Evolutionary conservation across 2,329 filamentous ascomycete genomes (phyloP).

Genomic region (Scopulariopsis brevicaulis): DNA sequence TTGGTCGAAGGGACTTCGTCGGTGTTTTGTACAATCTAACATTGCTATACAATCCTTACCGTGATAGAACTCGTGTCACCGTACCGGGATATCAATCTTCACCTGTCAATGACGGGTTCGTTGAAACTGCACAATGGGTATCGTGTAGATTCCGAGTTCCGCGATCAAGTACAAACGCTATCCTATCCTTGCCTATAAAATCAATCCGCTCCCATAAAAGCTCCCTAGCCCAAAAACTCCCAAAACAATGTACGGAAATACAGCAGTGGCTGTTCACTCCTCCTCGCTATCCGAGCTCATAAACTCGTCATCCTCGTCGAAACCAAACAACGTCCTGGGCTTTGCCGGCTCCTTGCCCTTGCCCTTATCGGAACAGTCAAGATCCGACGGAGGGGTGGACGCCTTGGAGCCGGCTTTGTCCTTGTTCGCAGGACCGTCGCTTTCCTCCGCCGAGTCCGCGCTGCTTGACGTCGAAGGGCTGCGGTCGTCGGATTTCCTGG

Average conservation of each 20-base stretch:
- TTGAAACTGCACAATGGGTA: not conserved
- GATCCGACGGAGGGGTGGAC: constrained; percentile 34
- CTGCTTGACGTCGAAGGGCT: constrained; percentile 31
- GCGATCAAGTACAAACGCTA: not conserved
- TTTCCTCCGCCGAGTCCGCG: constrained; percentile 16
- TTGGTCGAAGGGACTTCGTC: not conserved
- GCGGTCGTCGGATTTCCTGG: constrained; percentile 51
- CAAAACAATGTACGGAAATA: not conserved
- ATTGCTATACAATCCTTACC: not conserved
- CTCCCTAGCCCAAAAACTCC: not conserved
- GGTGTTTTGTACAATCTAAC: not conserved
- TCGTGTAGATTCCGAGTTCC: not conserved
- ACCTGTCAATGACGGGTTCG: not conserved
- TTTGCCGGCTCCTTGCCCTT: constrained; percentile 19
- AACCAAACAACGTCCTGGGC: constrained; percentile 53
- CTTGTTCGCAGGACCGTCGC: constrained; percentile 21
- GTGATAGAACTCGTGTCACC: not conserved
- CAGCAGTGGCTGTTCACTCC: constrained; percentile 14
- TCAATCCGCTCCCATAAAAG: not conserved
- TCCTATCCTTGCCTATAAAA: not conserved
- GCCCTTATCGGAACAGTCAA: constrained; percentile 21
- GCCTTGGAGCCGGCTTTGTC: constrained; percentile 29
- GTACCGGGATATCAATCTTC: not conserved
- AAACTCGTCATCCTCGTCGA: constrained; percentile 69
- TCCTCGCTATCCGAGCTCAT: constrained; percentile 58